These are phyloP conservation scores for Viridothelium virens DNA, from an alignment of 495 filamentous ascomycete species.

Conservation along the genomic window DNA sequence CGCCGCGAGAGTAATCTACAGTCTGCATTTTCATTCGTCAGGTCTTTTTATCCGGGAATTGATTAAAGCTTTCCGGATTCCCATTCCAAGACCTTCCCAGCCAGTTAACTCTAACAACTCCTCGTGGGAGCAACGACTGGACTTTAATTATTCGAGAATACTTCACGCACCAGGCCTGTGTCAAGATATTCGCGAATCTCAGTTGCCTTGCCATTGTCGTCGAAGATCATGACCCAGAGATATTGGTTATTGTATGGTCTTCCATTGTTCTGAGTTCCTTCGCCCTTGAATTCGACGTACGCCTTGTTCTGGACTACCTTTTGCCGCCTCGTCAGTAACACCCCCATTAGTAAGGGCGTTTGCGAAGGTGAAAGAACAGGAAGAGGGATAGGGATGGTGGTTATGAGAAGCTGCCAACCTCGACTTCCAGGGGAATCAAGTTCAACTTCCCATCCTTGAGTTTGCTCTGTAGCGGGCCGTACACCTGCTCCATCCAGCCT, in stretches of 20 bases:
- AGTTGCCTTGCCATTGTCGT: not conserved
- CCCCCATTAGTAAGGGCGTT: not conserved
- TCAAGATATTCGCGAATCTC: conserved; percentile 7
- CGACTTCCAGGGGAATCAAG: not conserved
- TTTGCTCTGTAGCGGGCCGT: not conserved
- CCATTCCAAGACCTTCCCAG: too few species aligned
- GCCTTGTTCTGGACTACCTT: not conserved
- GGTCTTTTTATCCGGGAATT: too few species aligned
- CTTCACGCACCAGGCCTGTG: conserved; percentile 2
- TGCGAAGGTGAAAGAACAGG: not conserved
- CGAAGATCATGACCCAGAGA: conserved; percentile 4
- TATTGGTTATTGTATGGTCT: not conserved
- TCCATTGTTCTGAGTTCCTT: not conserved
- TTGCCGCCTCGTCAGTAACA: not conserved
- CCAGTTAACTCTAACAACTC: not conserved
- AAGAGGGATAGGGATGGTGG: too few species aligned
- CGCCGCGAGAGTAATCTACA: too few species aligned
- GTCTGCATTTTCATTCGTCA: too few species aligned
- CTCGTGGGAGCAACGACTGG: not conserved
- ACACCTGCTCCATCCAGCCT: conserved; percentile 1
- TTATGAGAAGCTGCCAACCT: too few species aligned
- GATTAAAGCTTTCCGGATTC: too few species aligned
- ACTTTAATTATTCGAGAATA: not conserved
- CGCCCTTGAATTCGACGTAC: not conserved
- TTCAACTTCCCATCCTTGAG: conserved; percentile 4